A percentile compares a stretch with the other conserved stretches of the same genome.
phyloP scores from a whole-genome alignment of 192 early-diverging fungal genomes.

The Coemansia sp. region DNA sequence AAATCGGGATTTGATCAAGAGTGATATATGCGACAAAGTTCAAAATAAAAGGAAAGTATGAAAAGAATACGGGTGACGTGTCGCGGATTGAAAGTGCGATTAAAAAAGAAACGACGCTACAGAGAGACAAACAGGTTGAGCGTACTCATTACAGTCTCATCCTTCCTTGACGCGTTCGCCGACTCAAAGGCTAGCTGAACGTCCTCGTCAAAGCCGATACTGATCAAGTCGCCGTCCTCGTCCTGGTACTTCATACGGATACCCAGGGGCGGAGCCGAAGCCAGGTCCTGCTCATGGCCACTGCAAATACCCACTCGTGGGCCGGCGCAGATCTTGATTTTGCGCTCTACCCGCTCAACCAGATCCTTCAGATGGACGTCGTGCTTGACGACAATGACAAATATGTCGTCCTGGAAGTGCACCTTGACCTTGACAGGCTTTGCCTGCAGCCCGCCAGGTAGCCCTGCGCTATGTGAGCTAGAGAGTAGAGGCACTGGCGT shows the following conservation, averaged over 20 bases:
- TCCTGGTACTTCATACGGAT: slow-evolving; percentile 86
- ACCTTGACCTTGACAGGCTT: slow-evolving; percentile 79
- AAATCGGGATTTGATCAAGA: neutral
- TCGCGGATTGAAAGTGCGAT: neutral
- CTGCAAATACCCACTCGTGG: slow-evolving; percentile 56
- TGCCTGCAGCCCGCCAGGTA: slow-evolving; percentile 13
- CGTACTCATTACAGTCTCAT: slow-evolving; percentile 38
- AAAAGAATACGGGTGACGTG: neutral
- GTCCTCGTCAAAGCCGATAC: slow-evolving; percentile 86
- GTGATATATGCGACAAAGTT: neutral
- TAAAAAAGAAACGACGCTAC: neutral
- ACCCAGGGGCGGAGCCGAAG: slow-evolving; percentile 48
- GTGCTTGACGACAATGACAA: slow-evolving; percentile 82
- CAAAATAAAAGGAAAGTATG: no score
- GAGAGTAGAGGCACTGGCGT: slow-evolving; percentile 29
- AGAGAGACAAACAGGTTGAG: slow-evolving; percentile 51
- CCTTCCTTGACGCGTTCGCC: slow-evolving; percentile 39
- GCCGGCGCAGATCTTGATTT: slow-evolving; percentile 79
- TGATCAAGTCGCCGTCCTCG: slow-evolving; percentile 89
- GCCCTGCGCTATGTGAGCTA: slow-evolving; percentile 25
- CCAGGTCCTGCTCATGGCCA: slow-evolving; percentile 41
- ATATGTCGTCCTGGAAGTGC: slow-evolving; percentile 85
- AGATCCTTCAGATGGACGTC: slow-evolving; percentile 76
- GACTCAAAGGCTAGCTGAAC: slow-evolving; percentile 89
- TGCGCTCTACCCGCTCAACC: slow-evolving; percentile 80